Base-by-base conservation (phyloP, 345 rosid genomes). In the Psidium friedrichsthalianum region DNA sequence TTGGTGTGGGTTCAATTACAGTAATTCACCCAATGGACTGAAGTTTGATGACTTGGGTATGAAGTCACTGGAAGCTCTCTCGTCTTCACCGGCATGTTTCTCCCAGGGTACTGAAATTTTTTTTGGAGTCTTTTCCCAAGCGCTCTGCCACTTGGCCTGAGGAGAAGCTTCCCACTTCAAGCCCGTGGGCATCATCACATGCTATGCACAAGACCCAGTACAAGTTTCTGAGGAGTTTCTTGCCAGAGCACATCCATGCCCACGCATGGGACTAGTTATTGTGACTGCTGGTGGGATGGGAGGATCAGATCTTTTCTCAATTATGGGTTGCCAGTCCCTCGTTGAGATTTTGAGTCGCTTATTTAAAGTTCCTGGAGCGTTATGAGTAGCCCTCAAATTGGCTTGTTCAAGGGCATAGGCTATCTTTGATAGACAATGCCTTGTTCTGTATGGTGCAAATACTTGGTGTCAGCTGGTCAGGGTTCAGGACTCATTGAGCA, bases 111-210 rank as follows among this genome's bases (percentile, higher is more conserved):
- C 89, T 21, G 98, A 95, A 95, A 78, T 94, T 91, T 85, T 86
- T 89, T 86, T 84, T 91, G 42, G 98, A 93, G 84, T 90, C 96
- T 64, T 95, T 91, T 85, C 96, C 99, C 4, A 96, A 94, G 87
- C 95, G 97, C 61, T 91, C 98, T 1, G 98, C 98, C 0, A 97
- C 99, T 24, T 97, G 98, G 98, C 99, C 99, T 0, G 99, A 97
- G 88, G 99, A 97, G 90, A 92, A 91, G 91, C 98, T 97, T 82
- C 95, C 92, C 32, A 15, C 87, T 51, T 90, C 95, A 1, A 90
- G 89, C 85, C 86, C 92, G 16, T 81, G 55, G 76, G 87, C 92
- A 51, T 69, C 89, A 12, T 89, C 93, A 42, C 87, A 91, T 59
- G 82, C 92, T 4, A 89, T 95, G 87, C 93, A 93, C 58, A 94